Evolutionary conservation across 805 yeast genomes (phyloP), one percentile per base, ranked within the genome.

Genomic region (Scheffersomyces stipitis): DNA sequence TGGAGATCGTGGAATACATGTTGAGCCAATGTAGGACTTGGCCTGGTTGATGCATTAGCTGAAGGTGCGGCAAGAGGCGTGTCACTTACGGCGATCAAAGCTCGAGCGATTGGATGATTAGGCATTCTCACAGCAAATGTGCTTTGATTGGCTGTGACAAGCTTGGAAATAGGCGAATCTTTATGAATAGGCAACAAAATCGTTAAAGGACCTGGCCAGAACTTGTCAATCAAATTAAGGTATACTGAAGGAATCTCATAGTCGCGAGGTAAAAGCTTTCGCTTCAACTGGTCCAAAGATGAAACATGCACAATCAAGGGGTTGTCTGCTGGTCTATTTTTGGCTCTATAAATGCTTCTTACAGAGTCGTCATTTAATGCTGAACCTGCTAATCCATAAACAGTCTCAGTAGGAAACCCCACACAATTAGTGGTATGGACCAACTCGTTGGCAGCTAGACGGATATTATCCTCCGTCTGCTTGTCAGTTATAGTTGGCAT

Each of bases 191-290:
- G 96, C 15, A 93, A 64, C 34, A 93, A 60, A 23, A 93, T 86
- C 0, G 96, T 89, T 38, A 93, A 64, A 0, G 99, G 98, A 0
- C 99, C 99, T 0, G 99, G 99, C 98, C 98, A 93, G 51, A 86
- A 84, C 44, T 71, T 72, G 2, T 72, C 70, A 8, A 90, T 68
- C 28, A 93, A 67, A 0, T 78, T 74, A 22, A 66, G 61, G 56
- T 93, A 93, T 0, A 81, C 71, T 1, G 64, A 63, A 0, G 98
- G 98, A 4, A 91, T 75, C 16, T 69, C 63, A 17, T 67, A 62
- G 39, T 62, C 66, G 14, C 60, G 41, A 3, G 73, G 69, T n/a
- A 78, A 67, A 28, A 90, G 64, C 46, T 72, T 72, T 24, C 84
- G 62, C 37, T 78, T 69, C 29, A 93, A 68, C 62, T 89, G 97